These are phyloP conservation scores for Trametes meyenii DNA, from an alignment of 768 basidiomycete species.

Conservation along the genomic window DNA sequence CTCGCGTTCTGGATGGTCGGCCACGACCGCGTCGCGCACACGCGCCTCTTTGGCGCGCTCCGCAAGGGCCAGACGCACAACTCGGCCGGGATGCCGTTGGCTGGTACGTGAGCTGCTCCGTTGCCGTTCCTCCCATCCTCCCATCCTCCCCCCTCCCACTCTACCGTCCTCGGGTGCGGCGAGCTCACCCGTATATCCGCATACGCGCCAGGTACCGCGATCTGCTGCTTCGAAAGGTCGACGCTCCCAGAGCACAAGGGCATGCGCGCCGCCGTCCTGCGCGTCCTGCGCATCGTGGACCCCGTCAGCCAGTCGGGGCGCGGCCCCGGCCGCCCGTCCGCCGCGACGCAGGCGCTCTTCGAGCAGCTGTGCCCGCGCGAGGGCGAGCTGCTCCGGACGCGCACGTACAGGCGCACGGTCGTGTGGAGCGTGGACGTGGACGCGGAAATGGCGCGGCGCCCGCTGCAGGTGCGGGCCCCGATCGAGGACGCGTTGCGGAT, in stretches of 20 bases:
- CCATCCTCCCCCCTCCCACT: too few species aligned
- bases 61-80: background rate
- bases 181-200: background rate
- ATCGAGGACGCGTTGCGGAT: background rate
- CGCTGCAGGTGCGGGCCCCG: background rate
- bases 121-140: background rate
- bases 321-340: too few species aligned
- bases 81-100: background rate
- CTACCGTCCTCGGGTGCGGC: too few species aligned
- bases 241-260: background rate
- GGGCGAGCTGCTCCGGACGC: background rate
- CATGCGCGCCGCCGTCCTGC: background rate
- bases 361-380: background rate
- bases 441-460: background rate
- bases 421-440: background rate
- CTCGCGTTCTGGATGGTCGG: background rate
- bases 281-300: background rate
- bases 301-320: background rate
- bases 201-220: background rate
- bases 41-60: background rate
- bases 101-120: background rate
- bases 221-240: slow-evolving; percentile 2
- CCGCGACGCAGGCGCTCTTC: too few species aligned
- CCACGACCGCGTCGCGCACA: background rate
- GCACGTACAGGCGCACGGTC: too few species aligned